Evolutionary conservation across 2,329 filamentous ascomycete genomes (phyloP), one percentile per base, ranked within the genome.

Genomic region (Phialophora macrospora): DNA sequence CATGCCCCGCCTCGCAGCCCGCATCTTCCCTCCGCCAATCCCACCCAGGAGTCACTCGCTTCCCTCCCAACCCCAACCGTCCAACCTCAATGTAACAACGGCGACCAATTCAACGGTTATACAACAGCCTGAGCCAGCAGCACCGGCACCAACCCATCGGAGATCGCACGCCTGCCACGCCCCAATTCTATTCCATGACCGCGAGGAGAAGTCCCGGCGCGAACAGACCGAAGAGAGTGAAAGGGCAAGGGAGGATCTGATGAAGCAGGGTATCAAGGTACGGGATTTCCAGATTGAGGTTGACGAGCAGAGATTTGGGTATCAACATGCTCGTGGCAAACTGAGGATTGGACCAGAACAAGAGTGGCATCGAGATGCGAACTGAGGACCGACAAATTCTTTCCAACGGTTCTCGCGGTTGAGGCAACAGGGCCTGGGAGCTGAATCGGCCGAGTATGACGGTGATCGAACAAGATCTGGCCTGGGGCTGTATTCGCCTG

Each of bases 231-330:
- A 49, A 38, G 62, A 65, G 34, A 67, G 56, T 26, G 67, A 67
- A 34, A 24, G 55, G 22, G 67, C 64, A 22, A 58, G 60, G n/a
- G 60, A 61, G 17, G 65, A 67, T 20, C 46, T 70, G 46, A 49
- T 65, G 32, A 59, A 52, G 52, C 62, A 67, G n/a, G 64, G 67
- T 17, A 67, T 70, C 46, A 67, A 62, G 54, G 63, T 67, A 30
- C 58, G 65, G 32, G 68, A 69, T 56, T 69, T 69, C 56, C 68
- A 70, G 44, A 55, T n/a, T 6, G 66, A 68, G 60, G 49, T 55
- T 4, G 68, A 67, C 54, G 67, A 61, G 8, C 34, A 60, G 20
- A 52, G 44, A 11, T 46, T n/a, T 20, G 32, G 46, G 14, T 11
- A 24, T 38, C 4, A 11, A 4, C 26, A 20, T 38, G 46, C n/a